Evolutionary conservation across 345 rosid genomes (phyloP).

Genomic region (Turnera subulata): DNA sequence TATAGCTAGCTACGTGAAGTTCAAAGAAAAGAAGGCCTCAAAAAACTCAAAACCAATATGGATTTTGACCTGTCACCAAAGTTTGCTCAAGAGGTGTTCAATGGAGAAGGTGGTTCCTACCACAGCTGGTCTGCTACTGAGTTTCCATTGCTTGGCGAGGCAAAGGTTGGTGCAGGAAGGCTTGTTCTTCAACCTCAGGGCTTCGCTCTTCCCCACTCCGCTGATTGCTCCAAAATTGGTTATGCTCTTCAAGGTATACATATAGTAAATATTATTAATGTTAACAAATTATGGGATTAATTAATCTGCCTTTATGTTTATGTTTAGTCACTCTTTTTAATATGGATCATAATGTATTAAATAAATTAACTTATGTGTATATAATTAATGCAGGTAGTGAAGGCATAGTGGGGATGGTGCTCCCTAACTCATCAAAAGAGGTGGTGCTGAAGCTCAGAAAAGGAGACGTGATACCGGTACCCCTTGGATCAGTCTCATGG

Average conservation of each 20-base stretch:
- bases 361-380: too few relatives aligned
- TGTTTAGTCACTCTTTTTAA: too few relatives aligned
- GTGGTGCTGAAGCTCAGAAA: conserved; percentile 16
- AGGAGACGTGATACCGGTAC: conserved; percentile 27
- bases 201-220: conserved; percentile 34
- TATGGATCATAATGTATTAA: too few relatives aligned
- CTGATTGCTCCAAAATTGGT: conserved; percentile 34
- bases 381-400: conserved; percentile 25
- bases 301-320: too few relatives aligned
- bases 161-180: conserved; percentile 27
- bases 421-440: conserved; percentile 12
- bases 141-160: conserved; percentile 15
- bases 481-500: conserved; percentile 28
- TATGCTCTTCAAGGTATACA: conserved; percentile 38
- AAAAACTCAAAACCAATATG: too few relatives aligned
- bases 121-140: conserved; percentile 27
- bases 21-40: too few relatives aligned
- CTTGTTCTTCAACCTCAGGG: conserved; percentile 26
- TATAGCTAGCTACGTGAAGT: too few relatives aligned
- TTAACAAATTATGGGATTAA: too few relatives aligned
- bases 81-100: conserved; percentile 10
- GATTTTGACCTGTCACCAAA: conserved; percentile 26
- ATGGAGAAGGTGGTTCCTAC: conserved; percentile 35
- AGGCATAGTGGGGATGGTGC: conserved; percentile 25
- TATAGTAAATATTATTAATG: too few relatives aligned